Percentiles rank a stretch among this genome's conserved stretches.
Evolutionary conservation across 179 eudicot genomes (phyloP).

Genomic region (Nepenthes alata): DNA sequence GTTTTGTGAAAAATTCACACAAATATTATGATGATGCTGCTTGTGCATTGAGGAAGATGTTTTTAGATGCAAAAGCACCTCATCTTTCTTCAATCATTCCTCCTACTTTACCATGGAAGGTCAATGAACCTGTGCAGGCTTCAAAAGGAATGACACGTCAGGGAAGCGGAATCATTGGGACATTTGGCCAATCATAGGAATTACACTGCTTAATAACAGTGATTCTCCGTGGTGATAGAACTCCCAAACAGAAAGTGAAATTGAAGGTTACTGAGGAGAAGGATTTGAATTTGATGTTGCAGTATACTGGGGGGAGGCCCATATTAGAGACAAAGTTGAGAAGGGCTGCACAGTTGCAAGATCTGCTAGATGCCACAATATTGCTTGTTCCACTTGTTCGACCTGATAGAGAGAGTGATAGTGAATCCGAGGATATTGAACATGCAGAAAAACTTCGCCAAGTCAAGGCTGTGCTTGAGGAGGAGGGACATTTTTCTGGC

Average conservation of each 20-base stretch:
- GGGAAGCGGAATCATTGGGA: constrained; percentile 93
- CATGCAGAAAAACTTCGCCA: no score
- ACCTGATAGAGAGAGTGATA: no score
- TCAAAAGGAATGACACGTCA: constrained; percentile 93
- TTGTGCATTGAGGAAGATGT: no score
- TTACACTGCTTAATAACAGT: constrained; percentile 83
- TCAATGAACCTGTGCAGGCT: constrained; percentile 58
- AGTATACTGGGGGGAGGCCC: no score
- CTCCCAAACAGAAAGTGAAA: constrained; percentile 98
- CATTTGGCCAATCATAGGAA: constrained; percentile 98
- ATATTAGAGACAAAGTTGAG: no score
- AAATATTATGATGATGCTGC: no score
- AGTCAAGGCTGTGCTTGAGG: no score
- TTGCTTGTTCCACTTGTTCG: no score
- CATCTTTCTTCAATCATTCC: constrained; percentile 95
- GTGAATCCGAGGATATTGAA: no score
- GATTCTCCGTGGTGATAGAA: constrained; percentile 96
- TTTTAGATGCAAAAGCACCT: constrained; percentile 16
- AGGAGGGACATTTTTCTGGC: constrained; percentile 25
- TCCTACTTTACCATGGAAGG: constrained; percentile 90
- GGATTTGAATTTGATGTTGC: constrained; percentile 11
- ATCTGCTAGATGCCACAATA: no score
- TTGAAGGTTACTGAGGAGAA: constrained; percentile 94
- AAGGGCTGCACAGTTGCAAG: no score
- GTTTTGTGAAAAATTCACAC: no score